phyloP scores from a whole-genome alignment of 78 protist genomes.

The Emiliania huxleyi region DNA sequence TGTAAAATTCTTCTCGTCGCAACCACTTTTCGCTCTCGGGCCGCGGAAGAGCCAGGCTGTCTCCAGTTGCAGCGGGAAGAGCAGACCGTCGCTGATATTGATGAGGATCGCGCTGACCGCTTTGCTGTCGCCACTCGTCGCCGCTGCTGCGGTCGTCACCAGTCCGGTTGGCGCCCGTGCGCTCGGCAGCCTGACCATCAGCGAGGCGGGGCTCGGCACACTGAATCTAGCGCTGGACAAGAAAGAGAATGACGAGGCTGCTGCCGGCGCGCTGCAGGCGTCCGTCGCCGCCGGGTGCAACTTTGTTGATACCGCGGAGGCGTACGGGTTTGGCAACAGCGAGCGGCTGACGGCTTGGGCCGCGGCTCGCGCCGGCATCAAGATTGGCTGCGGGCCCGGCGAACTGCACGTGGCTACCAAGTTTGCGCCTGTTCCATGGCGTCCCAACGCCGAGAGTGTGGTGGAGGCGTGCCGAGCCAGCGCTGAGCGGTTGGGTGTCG shows the following conservation, averaged over 20 bases:
- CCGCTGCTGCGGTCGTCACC: too few relatives aligned
- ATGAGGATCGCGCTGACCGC: too few relatives aligned
- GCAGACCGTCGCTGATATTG: too few relatives aligned
- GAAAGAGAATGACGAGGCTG: neutral
- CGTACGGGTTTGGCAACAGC: neutral
- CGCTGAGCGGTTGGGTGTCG: neutral
- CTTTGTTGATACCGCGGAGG: conserved; percentile 2
- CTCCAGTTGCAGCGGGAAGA: too few relatives aligned
- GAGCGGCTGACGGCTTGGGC: neutral
- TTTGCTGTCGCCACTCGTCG: too few relatives aligned
- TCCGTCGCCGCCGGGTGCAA: neutral
- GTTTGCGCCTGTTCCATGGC: conserved; percentile 18
- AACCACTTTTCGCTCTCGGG: too few relatives aligned
- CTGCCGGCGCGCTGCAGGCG: neutral
- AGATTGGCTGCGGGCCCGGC: too few relatives aligned
- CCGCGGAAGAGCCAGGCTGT: too few relatives aligned
- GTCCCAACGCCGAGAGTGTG: neutral
- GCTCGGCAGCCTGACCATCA: neutral
- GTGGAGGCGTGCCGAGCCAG: neutral
- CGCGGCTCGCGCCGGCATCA: neutral
- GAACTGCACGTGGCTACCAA: conserved; percentile 3
- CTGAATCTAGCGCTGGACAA: neutral
- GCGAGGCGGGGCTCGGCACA: neutral
- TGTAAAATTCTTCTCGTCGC: too few relatives aligned
- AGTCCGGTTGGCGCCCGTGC: too few relatives aligned